Evolutionary conservation across 176 grass and related monocot species (phyloP), one percentile per base, ranked within the genome.

Genomic region (Triticum monococcum): DNA sequence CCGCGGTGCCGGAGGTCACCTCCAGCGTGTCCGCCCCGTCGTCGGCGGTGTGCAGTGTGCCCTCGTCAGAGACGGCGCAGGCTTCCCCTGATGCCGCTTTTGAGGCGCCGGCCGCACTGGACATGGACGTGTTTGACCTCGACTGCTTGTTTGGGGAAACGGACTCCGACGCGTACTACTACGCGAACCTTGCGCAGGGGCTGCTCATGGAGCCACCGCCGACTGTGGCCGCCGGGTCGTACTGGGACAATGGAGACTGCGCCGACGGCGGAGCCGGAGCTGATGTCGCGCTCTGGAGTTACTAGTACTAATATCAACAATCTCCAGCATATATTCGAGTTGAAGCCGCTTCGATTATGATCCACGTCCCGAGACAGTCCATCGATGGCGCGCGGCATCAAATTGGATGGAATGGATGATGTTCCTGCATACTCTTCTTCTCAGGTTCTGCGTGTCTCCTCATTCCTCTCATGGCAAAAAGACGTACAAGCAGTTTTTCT

Each of bases 251-350:
- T 14, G 72, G 72, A 75, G 72, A 75, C 41, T 50, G 13, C 4
- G 41, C 41, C 41, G 72, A 75, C 1, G 72, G 40, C 72, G 72
- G 40, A 75, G 13, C 41, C 5, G 72, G 40, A 8, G 8, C 71
- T 8, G 71, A 75, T 75, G 41, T 75, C 72, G 72, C 72, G 41
- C 72, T 75, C 72, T 75, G 72, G 72, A 75, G 72, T 43, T 75
- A 75, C 41, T 75, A 75, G 40, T 23, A 41, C 14, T 17, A 32
- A 31, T 28, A 64, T 22, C 67, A 9, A 22, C 17, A 37, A 69
- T 36, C 67, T 69, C 67, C 67, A 17, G 9, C 1, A 11, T 48
- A 16, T 50, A 50, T 50, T 50, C 46, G 46, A 50, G 46, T 50
- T 50, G 46, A 50, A 50, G 46, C 46, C 46, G 43, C 43, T 45